Evolutionary conservation across 192 early-diverging fungal genomes (phyloP).

Genomic region (Coemansia sp.): DNA sequence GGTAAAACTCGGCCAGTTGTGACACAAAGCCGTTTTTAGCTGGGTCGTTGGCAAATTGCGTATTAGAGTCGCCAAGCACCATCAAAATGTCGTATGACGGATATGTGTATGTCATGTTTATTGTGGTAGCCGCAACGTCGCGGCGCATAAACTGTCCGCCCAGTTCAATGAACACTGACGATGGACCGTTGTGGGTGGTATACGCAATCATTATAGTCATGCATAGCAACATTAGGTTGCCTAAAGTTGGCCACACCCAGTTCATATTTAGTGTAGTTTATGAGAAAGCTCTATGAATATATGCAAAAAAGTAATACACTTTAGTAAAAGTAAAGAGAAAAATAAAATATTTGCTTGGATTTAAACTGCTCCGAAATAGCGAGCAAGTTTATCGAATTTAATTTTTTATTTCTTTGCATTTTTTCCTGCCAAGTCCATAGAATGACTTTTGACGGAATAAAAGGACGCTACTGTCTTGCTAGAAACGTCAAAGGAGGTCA

Average conservation of each 20-base stretch:
- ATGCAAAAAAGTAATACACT: neutral
- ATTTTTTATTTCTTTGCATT: neutral
- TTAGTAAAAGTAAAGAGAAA: neutral
- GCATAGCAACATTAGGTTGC: neutral
- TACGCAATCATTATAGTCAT: neutral
- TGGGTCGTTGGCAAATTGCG: slow-evolving; percentile 30
- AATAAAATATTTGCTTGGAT: neutral
- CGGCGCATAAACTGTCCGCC: neutral
- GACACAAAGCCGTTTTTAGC: slow-evolving; percentile 55
- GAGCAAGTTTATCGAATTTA: neutral
- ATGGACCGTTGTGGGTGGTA: neutral
- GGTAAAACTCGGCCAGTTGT: slow-evolving; percentile 58
- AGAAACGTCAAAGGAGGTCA: no score
- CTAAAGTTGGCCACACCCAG: neutral
- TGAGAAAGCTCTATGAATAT: neutral
- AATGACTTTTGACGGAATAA: no score
- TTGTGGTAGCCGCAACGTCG: neutral
- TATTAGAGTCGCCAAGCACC: slow-evolving; percentile 48
- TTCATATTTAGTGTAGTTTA: neutral
- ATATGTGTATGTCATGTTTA: slow-evolving; percentile 8
- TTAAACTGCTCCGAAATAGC: neutral
- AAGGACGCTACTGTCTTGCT: no score
- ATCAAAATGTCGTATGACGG: slow-evolving; percentile 30
- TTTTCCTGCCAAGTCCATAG: neutral
- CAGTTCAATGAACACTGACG: neutral